Evolutionary conservation across 495 filamentous ascomycete genomes (phyloP).

Genomic region (Trypethelium eluteriae): DNA sequence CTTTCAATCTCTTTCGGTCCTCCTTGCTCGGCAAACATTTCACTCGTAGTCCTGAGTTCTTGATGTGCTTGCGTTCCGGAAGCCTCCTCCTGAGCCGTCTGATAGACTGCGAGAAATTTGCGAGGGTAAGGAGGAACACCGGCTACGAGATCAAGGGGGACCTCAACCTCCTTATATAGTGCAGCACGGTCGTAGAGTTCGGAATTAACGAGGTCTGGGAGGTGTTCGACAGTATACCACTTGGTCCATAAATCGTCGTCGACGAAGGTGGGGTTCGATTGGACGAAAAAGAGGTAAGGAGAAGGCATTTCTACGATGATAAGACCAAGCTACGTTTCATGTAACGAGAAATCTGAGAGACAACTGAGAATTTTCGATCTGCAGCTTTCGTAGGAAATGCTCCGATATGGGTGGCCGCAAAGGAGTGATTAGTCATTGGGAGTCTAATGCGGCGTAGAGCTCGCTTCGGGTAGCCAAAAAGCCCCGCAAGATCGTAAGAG

Average conservation of each 20-base stretch:
- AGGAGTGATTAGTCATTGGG: no score
- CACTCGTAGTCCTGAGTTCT: background rate
- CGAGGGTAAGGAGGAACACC: background rate
- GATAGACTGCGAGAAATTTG: background rate
- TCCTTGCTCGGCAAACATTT: background rate
- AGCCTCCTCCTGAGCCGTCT: background rate
- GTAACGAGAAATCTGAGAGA: no score
- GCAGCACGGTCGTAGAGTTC: background rate
- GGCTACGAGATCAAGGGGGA: background rate
- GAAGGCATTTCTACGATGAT: background rate
- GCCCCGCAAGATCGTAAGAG: no score
- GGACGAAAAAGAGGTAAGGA: background rate
- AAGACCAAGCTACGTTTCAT: no score
- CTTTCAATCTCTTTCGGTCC: background rate
- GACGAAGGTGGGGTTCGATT: background rate
- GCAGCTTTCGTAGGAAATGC: no score
- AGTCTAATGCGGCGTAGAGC: no score
- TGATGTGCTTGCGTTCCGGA: background rate
- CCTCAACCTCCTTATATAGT: background rate
- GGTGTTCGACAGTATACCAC: background rate
- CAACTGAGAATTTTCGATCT: no score
- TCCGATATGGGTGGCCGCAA: no score
- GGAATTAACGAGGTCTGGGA: background rate
- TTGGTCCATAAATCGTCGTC: background rate
- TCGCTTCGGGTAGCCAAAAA: no score